A percentile compares a stretch with the other conserved stretches of the same genome.
These are phyloP conservation scores for Spizellomyces punctatus DNA, from an alignment of 192 early-diverging fungal species.

Conservation along the genomic window DNA sequence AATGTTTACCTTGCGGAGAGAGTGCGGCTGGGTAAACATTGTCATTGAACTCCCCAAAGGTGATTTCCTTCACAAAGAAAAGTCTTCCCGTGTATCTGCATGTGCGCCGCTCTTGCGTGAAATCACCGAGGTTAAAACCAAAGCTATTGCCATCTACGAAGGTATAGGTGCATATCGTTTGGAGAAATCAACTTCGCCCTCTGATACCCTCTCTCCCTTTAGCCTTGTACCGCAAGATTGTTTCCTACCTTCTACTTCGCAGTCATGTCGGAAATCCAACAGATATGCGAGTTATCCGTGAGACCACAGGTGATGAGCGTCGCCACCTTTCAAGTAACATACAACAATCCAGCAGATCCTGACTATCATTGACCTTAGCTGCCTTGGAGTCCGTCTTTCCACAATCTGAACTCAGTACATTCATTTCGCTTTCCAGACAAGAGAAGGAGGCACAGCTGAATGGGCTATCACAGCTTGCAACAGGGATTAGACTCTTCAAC, in stretches of 20 bases:
- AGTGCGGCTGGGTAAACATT: no score
- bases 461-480: constrained; percentile 59
- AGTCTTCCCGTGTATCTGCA: constrained; percentile 41
- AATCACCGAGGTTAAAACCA: constrained; percentile 52
- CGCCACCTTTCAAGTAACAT: no score
- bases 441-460: constrained; percentile 65
- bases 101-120: constrained; percentile 50
- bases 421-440: constrained; percentile 49
- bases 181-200: neutral
- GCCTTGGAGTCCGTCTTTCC: constrained; percentile 68
- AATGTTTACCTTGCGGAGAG: neutral
- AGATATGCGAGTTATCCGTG: constrained; percentile 60
- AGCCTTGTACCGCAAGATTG: constrained; percentile 61
- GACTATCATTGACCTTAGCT: constrained; percentile 34
- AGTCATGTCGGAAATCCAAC: constrained; percentile 58
- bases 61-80: constrained; percentile 61
- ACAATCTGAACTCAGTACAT: constrained; percentile 57
- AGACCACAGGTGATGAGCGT: constrained; percentile 53
- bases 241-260: constrained; percentile 55
- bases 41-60: constrained; percentile 27
- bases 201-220: neutral
- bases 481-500: constrained; percentile 64
- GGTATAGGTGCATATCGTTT: constrained; percentile 29
- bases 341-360: no score
- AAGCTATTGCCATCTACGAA: constrained; percentile 52